phyloP scores from a whole-genome alignment of 1,139 yeast species.

The Williopsis jadinii region DNA sequence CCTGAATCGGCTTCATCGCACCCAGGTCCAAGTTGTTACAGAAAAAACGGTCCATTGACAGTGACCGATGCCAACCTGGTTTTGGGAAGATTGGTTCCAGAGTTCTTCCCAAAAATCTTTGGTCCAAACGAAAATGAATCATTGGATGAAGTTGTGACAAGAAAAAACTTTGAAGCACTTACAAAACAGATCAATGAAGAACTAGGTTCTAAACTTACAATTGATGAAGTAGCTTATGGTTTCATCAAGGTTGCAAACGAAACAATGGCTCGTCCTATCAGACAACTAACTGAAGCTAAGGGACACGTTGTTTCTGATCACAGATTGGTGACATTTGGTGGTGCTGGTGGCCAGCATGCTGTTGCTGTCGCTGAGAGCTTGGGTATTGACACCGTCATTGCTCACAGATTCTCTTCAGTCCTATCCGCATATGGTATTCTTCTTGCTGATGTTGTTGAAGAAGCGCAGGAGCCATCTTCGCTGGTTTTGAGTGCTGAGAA shows the following conservation, averaged over 20 bases:
- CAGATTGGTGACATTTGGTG: slow-evolving; percentile 48
- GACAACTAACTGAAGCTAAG: slow-evolving; percentile 48
- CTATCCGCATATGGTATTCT: slow-evolving; percentile 52
- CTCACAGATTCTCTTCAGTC: slow-evolving; percentile 47
- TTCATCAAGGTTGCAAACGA: slow-evolving; percentile 49
- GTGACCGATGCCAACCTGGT: slow-evolving; percentile 52
- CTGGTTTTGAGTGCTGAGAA: slow-evolving; percentile 28
- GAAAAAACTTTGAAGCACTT: slow-evolving; percentile 32
- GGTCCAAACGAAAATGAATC: slow-evolving; percentile 51
- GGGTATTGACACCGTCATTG: slow-evolving; percentile 38
- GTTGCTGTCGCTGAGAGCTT: slow-evolving; percentile 43
- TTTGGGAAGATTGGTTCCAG: slow-evolving; percentile 47
- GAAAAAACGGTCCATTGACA: slow-evolving; percentile 53
- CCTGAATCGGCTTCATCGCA: slow-evolving; percentile 58
- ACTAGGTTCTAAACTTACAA: slow-evolving; percentile 26
- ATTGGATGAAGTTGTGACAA: slow-evolving; percentile 36
- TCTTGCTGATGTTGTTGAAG: slow-evolving; percentile 55
- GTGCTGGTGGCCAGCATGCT: slow-evolving; percentile 56
- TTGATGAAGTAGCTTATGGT: slow-evolving; percentile 46
- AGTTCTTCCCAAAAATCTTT: slow-evolving; percentile 48
- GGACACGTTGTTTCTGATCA: slow-evolving; percentile 41
- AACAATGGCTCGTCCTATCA: slow-evolving; percentile 49
- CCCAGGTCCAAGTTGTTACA: slow-evolving; percentile 56
- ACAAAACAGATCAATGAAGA: slow-evolving; percentile 36
- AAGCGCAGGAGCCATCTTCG: slow-evolving; percentile 54